Base-by-base conservation (phyloP, 2,329 filamentous ascomycete species). In the Epichloe scottii region DNA sequence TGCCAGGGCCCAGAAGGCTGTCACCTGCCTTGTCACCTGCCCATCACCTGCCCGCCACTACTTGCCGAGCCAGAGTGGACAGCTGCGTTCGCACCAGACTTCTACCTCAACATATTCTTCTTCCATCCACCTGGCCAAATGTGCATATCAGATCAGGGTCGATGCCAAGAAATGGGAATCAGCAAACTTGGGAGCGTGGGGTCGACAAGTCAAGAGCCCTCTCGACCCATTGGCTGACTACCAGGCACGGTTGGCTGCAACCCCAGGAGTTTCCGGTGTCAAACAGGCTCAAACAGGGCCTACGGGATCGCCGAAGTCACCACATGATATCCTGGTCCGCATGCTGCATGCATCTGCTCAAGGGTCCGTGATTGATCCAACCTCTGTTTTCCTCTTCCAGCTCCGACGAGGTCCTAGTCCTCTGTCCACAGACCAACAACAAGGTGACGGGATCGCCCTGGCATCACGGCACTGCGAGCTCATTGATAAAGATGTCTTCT, bases 221-320 rank as follows among this genome's bases (percentile, higher is more conserved):
- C n/a, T n/a, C 26, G 30, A 30, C 7, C 30, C 30, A 30, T 11
- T 30, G 26, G 26, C 26, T 30, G 26, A 30, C 26, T 10, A 30
- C 26, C 26, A 30, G 26, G 26, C 26, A 30, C 7, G 26, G 7
- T 8, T 8, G 26, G 26, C 8, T 30, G 10, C 10, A 30, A 11
- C 30, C 30, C 41, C 6, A 26, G 21, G 23, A 17, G 43, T 35
- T 8, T n/a, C 26, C 17, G 14, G 23, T 33, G 42, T 34, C 43
- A 11, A 15, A 15, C 30, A 39, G 46, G 43, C 23, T 34, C 43
- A 11, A 15, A 7, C 30, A 39, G 46, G 43, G 15, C 14, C 19
- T 39, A 37, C 51, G 51, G 51, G 8, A 50, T 52, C 42, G 51
- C 51, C 51, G 51, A 52, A 43, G 42, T 34, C 26, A 19, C 35